Conservation (phyloP, 148 eudicot genomes). For the Arctostaphylos glauca region DNA sequence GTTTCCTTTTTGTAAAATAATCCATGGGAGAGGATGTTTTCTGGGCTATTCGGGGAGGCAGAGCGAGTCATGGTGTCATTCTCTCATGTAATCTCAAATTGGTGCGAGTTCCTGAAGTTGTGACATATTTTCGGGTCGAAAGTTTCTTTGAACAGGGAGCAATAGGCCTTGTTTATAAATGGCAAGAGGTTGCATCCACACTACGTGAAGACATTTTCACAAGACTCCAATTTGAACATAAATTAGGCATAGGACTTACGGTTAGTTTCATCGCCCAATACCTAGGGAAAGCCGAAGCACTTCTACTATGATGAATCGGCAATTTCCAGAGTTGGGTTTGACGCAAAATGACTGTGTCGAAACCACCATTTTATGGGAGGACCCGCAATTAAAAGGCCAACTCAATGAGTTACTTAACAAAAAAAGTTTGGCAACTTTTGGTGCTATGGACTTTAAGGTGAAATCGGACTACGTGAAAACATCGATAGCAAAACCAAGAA, state of each 20-base stretch:
- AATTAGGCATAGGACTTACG: not conserved
- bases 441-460: not conserved
- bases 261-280: not conserved
- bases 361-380: not conserved
- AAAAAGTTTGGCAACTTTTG: not conserved
- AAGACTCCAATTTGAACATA: not conserved
- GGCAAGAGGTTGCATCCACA: not conserved
- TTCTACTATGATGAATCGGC: not conserved
- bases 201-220: not conserved
- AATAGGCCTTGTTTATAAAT: not conserved
- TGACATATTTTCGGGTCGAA: not conserved
- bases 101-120: not conserved
- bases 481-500: not conserved
- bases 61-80: not conserved
- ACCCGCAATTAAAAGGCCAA: no score
- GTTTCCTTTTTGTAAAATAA: no score
- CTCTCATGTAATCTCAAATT: not conserved
- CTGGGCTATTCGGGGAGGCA: not conserved
- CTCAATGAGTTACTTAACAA: no score
- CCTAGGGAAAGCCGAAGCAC: not conserved
- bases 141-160: not conserved
- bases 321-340: not conserved
- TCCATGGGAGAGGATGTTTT: constrained; percentile 6
- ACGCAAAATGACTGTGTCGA: not conserved
- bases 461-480: not conserved